Evolutionary conservation across 1,139 yeast genomes (phyloP).

Genomic region (Geotrichum aggregatum): DNA sequence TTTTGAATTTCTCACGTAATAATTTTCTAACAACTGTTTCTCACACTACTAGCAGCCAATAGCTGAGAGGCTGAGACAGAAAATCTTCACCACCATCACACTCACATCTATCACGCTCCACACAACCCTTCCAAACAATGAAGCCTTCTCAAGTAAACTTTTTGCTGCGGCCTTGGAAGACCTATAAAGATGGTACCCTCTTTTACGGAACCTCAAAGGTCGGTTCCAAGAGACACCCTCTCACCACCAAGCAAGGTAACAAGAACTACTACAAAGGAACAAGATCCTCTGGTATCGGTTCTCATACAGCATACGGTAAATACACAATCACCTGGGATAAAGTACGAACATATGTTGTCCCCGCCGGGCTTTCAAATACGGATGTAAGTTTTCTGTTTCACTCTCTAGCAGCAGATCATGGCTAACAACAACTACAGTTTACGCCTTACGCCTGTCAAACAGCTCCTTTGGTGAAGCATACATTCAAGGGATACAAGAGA

Average conservation of each 20-base stretch:
- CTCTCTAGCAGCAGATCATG: not conserved
- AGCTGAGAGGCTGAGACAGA: not conserved
- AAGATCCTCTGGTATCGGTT: slow-evolving; percentile 89
- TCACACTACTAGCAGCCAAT: not conserved
- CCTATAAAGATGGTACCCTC: slow-evolving; percentile 70
- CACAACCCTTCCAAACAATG: slow-evolving; percentile 29
- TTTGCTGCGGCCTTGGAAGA: slow-evolving; percentile 83
- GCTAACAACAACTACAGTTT: slow-evolving; percentile 40
- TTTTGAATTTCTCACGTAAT: too few species aligned
- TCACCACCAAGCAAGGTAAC: slow-evolving; percentile 92
- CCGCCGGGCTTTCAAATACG: slow-evolving; percentile 45
- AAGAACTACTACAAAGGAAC: slow-evolving; percentile 94
- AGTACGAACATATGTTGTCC: slow-evolving; percentile 88
- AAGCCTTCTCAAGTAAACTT: slow-evolving; percentile 37
- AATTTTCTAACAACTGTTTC: not conserved
- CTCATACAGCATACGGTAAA: slow-evolving; percentile 65
- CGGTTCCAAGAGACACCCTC: slow-evolving; percentile 80
- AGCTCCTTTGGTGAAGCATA: slow-evolving; percentile 65
- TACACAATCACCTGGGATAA: slow-evolving; percentile 77
- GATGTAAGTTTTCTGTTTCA: slow-evolving; percentile 25
- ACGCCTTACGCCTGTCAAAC: slow-evolving; percentile 73
- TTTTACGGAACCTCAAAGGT: slow-evolving; percentile 74
- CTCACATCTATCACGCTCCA: slow-evolving; percentile 5
- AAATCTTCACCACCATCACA: slow-evolving; percentile 5
- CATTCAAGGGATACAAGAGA: slow-evolving; percentile 62